Conservation (phyloP, 495 filamentous ascomycete genomes). For the Lindgomyces ingoldianus region DNA sequence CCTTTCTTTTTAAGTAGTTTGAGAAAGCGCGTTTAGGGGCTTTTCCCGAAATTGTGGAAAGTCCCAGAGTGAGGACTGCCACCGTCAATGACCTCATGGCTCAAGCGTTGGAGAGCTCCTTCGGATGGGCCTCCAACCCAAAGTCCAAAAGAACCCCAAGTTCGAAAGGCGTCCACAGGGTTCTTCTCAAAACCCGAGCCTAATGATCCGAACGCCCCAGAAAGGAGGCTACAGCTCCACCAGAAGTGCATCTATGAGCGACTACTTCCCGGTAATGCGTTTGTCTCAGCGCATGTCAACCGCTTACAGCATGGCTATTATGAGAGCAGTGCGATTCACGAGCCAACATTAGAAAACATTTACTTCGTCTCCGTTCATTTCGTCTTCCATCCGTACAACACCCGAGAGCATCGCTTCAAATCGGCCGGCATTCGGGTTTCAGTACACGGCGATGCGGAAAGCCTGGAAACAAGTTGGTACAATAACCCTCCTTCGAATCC, state of each 20-base stretch:
- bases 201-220: conserved; percentile 41
- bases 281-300: conserved; percentile 54
- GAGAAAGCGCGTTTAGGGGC: not conserved
- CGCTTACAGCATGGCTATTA: conserved; percentile 57
- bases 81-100: conserved; percentile 22
- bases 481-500: conserved; percentile 29
- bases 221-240: conserved; percentile 51
- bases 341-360: conserved; percentile 48
- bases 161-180: not conserved
- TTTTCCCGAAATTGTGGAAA: not conserved
- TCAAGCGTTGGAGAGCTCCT: conserved; percentile 6
- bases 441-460: conserved; percentile 33
- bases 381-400: conserved; percentile 52
- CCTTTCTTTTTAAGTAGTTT: not conserved
- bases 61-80: not conserved
- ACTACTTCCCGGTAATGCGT: conserved; percentile 52
- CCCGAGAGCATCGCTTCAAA: conserved; percentile 51
- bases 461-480: conserved; percentile 7
- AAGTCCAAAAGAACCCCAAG: not conserved
- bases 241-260: conserved; percentile 56
- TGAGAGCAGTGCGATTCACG: conserved; percentile 48
- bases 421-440: conserved; percentile 51
- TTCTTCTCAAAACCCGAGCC: conserved; percentile 12
- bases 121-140: not conserved
- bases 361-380: conserved; percentile 57